Percentiles rank a stretch among this genome's conserved stretches.
Conservation (phyloP, 306 rosid genomes). For the Pachyrhizus erosus region DNA sequence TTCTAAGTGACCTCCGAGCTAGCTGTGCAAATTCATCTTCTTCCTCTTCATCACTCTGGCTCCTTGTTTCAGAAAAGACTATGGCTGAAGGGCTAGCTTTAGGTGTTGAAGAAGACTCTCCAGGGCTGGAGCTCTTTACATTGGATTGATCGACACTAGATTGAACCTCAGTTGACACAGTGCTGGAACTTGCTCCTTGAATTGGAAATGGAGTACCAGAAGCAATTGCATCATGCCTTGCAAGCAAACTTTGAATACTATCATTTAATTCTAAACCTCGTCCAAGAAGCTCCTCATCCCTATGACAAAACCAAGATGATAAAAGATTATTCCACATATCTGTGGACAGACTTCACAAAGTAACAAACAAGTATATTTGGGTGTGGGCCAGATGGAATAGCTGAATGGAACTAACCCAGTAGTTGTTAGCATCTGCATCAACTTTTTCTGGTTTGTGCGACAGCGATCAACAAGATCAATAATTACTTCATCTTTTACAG, state of each 20-base stretch:
- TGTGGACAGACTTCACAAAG: neutral
- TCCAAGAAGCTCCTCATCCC: slow-evolving; percentile 96
- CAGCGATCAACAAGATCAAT: slow-evolving; percentile 85
- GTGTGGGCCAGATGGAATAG: slow-evolving; percentile 4
- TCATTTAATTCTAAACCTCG: slow-evolving; percentile 92
- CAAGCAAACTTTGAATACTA: slow-evolving; percentile 79
- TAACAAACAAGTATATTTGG: slow-evolving; percentile 9
- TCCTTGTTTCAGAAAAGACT: slow-evolving; percentile 44
- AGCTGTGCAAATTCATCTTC: slow-evolving; percentile 97
- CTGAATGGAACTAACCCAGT: slow-evolving; percentile 74
- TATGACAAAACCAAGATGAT: slow-evolving; percentile 44
- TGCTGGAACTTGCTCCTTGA: slow-evolving; percentile 57
- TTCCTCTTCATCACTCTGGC: slow-evolving; percentile 71
- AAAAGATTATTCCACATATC: slow-evolving; percentile 31
- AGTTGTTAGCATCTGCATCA: slow-evolving; percentile 97
- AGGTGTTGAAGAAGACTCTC: slow-evolving; percentile 53
- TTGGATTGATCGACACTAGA: slow-evolving; percentile 59
- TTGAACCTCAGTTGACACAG: slow-evolving; percentile 49
- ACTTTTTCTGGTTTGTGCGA: slow-evolving; percentile 87
- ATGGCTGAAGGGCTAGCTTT: slow-evolving; percentile 51
- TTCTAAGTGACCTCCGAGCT: slow-evolving; percentile 77
- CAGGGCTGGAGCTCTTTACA: slow-evolving; percentile 51
- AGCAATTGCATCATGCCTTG: slow-evolving; percentile 89
- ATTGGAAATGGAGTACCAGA: slow-evolving; percentile 76
- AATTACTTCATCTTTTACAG: slow-evolving; percentile 87